Evolutionary conservation across 805 yeast genomes (phyloP), one percentile per base, ranked within the genome.

Genomic region (Saccharomycopsis synnaedendra): DNA sequence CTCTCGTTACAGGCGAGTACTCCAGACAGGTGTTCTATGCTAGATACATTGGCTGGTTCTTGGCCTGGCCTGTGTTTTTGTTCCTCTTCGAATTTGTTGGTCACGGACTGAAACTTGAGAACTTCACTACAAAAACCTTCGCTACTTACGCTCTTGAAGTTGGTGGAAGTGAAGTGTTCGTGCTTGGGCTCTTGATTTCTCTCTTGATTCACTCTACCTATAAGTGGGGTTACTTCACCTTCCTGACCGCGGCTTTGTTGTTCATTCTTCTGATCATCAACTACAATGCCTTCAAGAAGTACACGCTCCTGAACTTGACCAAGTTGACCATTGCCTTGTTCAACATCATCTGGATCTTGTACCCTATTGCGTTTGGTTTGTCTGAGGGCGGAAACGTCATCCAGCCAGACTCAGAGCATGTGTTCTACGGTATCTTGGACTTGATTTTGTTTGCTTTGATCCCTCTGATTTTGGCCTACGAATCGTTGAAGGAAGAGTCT

Each of bases 181-280:
- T 78, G 38, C 65, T 80, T 45, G 71, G 76, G 40, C 65, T 75
- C 39, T 68, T 80, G 60, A 70, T 80, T 57, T 85, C 83, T 56
- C 51, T 74, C 27, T 64, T 80, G 54, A 74, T 80, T 50, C 54
- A 59, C 34, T 70, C 82, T 5, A 63, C 75, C 41, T 80, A 80
- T 63, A 80, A 76, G 60, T 80, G 84, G 84, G 86, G 85, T 59
- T 79, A 75, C 66, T 80, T 74, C 62, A 70, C 75, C 5, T 75
- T 80, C 60, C 78, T 74, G 32, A 66, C 67, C 39, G 61, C 62
- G 50, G 69, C 71, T 36, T 64, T 69, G 61, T 52, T 75, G 50
- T 64, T 67, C 47, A 67, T 68, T 19, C 60, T 71, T 39, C 51
- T 52, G 27, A 43, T 46, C 10, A 9, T 51, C 30, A 44, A 51